Percentiles rank a stretch among this genome's conserved stretches.
These are phyloP conservation scores for Sclerotinia glacialis DNA, from an alignment of 2,329 filamentous ascomycete genomes.

Conservation along the genomic window DNA sequence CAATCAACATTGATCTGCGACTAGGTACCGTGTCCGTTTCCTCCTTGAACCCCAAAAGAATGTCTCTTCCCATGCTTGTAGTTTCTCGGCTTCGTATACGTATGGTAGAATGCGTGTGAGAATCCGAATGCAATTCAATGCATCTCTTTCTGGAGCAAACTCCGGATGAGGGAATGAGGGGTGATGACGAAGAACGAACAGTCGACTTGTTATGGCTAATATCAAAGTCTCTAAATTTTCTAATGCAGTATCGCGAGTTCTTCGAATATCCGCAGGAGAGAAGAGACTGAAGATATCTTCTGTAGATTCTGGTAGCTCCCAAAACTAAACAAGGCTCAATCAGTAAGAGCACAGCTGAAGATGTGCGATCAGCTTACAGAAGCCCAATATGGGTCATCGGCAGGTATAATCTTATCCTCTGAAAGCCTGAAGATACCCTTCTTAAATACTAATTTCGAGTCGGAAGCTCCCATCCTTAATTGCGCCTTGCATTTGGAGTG, in stretches of 20 bases:
- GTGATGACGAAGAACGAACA: constrained; percentile 80
- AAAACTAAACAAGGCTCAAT: constrained; percentile 63
- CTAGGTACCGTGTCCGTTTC: constrained; percentile 55
- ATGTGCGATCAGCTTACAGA: constrained; percentile 58
- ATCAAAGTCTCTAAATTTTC: constrained; percentile 89
- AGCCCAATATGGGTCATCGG: constrained; percentile 89
- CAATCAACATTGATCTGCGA: background rate
- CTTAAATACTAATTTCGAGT: constrained; percentile 98
- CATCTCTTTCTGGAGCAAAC: constrained; percentile 77
- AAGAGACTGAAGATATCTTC: constrained; percentile 98
- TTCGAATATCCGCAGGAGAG: constrained; percentile 81
- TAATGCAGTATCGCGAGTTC: constrained; percentile 78
- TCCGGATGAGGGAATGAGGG: constrained; percentile 87
- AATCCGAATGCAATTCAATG: constrained; percentile 92
- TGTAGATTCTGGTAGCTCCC: constrained; percentile 91
- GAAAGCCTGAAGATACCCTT: constrained; percentile 95
- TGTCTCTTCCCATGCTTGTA: constrained; percentile 81
- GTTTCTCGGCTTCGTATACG: constrained; percentile 81
- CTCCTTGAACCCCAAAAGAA: constrained; percentile 86
- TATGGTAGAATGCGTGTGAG: constrained; percentile 87
- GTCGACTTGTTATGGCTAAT: constrained; percentile 75
- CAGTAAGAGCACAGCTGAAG: constrained; percentile 21
- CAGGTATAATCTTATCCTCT: constrained; percentile 83
- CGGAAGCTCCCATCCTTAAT: constrained; percentile 82
- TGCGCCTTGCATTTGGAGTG: constrained; percentile 32